phyloP scores from a whole-genome alignment of 176 grass and related monocot genomes.

The Tillandsia leiboldiana region DNA sequence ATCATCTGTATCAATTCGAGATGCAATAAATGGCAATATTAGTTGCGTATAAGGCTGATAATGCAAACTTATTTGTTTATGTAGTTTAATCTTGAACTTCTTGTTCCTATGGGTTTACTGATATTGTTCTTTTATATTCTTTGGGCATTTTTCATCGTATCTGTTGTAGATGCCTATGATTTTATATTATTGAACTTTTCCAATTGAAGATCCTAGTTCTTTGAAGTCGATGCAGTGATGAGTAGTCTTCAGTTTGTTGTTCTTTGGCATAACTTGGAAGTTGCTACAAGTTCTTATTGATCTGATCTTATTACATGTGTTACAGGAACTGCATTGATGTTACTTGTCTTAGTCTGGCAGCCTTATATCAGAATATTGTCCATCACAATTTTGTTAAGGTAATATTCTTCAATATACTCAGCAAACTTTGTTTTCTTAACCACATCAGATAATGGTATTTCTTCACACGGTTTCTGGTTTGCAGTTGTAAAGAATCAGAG shows the following conservation, averaged over 20 bases:
- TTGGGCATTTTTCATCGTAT: background rate
- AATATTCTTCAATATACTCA: constrained; percentile 10
- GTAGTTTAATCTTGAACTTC: background rate
- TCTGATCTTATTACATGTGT: constrained; percentile 5
- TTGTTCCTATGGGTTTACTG: background rate
- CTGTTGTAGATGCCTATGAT: background rate
- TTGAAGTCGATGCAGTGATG: background rate
- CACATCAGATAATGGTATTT: background rate
- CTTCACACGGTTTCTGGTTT: too few relatives aligned
- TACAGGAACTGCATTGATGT: constrained; percentile 73
- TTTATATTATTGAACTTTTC: background rate
- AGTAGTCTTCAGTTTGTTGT: background rate
- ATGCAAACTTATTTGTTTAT: background rate
- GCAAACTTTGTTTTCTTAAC: background rate
- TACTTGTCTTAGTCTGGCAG: constrained; percentile 84
- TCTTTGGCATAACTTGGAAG: background rate
- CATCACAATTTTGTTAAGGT: constrained; percentile 63
- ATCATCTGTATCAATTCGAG: constrained; percentile 11
- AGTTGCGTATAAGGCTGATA: background rate
- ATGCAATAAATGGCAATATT: constrained; percentile 8
- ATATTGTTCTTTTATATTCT: background rate
- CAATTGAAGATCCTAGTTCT: background rate
- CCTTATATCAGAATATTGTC: constrained; percentile 56
- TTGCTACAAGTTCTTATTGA: background rate
- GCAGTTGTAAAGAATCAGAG: too few relatives aligned